Evolutionary conservation across 306 rosid genomes (phyloP).

Genomic region (Arachis stenosperma): DNA sequence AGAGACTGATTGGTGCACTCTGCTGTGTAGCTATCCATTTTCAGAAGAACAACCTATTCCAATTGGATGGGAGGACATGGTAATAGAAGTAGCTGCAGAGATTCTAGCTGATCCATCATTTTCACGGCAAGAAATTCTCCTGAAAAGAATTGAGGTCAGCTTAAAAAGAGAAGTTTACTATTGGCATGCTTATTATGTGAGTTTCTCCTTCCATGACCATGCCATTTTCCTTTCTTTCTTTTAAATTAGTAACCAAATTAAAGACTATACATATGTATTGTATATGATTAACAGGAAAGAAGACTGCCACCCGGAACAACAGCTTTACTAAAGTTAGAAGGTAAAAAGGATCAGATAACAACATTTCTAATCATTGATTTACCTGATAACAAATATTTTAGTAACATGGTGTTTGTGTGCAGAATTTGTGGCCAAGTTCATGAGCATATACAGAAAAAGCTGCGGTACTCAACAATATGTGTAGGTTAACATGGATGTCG

Average conservation of each 20-base stretch:
- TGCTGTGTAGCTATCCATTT: slow-evolving; percentile 77
- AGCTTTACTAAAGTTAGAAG: slow-evolving; percentile 86
- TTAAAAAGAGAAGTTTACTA: slow-evolving; percentile 76
- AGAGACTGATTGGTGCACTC: slow-evolving; percentile 38
- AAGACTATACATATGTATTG: no score
- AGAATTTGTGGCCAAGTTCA: slow-evolving; percentile 93
- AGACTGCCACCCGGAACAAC: slow-evolving; percentile 83
- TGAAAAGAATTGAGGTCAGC: slow-evolving; percentile 56
- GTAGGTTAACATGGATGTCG: slow-evolving; percentile 42
- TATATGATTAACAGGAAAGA: slow-evolving; percentile 57
- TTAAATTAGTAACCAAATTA: slow-evolving; percentile 32
- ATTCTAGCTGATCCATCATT: slow-evolving; percentile 75
- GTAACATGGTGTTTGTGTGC: slow-evolving; percentile 37
- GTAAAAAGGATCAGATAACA: slow-evolving; percentile 36
- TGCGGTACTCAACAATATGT: slow-evolving; percentile 45
- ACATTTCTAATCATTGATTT: not conserved
- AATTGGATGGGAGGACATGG: slow-evolving; percentile 79
- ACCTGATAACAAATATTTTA: not conserved
- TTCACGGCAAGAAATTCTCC: slow-evolving; percentile 54
- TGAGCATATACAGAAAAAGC: slow-evolving; percentile 75
- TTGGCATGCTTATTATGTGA: slow-evolving; percentile 93
- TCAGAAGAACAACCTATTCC: slow-evolving; percentile 83
- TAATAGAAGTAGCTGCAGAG: slow-evolving; percentile 69
- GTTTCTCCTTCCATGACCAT: slow-evolving; percentile 34
- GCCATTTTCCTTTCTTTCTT: not conserved